Percentiles rank a stretch among this genome's conserved stretches.
phyloP scores from a whole-genome alignment of 371 early-diverging fungal genomes.

The Haplosporangium sp. region DNA sequence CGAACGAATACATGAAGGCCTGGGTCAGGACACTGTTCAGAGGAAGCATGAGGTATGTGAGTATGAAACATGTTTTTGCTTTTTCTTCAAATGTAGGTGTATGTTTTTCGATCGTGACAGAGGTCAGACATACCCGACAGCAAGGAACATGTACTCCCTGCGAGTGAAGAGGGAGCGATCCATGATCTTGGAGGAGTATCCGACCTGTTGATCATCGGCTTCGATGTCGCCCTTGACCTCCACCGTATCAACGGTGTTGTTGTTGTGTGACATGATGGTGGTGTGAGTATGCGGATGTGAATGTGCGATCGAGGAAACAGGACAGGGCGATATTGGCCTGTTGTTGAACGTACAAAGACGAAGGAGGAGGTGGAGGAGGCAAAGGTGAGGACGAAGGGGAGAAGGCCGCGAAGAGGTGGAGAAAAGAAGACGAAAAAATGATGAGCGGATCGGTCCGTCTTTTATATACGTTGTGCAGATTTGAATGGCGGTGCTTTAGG shows the following conservation, averaged over 20 bases:
- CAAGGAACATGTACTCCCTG: conserved; percentile 28
- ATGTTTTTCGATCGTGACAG: too few species aligned
- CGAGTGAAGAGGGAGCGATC: conserved; percentile 27
- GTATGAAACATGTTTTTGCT: background rate
- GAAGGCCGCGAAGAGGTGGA: too few species aligned
- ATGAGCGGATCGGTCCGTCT: too few species aligned
- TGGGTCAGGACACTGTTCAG: conserved; percentile 29
- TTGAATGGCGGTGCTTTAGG: too few species aligned
- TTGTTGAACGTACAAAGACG: too few species aligned
- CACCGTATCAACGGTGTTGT: background rate
- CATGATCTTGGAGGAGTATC: conserved; percentile 11
- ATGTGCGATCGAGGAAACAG: background rate
- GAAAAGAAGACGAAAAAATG: too few species aligned
- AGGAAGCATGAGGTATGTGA: background rate
- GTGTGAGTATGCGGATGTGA: background rate
- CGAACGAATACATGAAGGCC: conserved; percentile 43
- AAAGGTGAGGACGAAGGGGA: too few species aligned
- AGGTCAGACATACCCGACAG: conserved; percentile 20
- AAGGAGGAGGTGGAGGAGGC: too few species aligned
- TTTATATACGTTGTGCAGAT: too few species aligned
- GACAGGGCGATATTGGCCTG: too few species aligned
- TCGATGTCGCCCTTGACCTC: background rate
- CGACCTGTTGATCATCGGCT: too few species aligned
- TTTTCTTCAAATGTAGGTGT: background rate
- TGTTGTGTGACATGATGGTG: too few species aligned